A percentile compares a stretch with the other conserved stretches of the same genome.
These are phyloP conservation scores for Phyllostachys edulis DNA, from an alignment of 176 grass and related monocot species.

Conservation along the genomic window DNA sequence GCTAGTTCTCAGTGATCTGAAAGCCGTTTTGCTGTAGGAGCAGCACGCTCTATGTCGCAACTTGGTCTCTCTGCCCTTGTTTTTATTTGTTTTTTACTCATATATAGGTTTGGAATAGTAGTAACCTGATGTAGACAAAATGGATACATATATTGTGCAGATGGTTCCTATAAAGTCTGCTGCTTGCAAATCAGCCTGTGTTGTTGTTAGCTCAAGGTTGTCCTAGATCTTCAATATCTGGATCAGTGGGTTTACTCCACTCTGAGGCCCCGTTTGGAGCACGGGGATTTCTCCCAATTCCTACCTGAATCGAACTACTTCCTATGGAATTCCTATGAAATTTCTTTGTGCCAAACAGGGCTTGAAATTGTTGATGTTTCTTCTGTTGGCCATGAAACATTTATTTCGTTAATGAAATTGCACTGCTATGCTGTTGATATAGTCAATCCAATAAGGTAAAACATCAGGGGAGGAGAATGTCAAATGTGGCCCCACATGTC, in stretches of 20 bases:
- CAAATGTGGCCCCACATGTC: background rate
- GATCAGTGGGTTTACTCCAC: background rate
- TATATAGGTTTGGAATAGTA: constrained; percentile 58
- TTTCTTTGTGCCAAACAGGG: too few relatives aligned
- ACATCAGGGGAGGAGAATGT: background rate
- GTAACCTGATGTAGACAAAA: constrained; percentile 35
- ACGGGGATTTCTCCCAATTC: too few relatives aligned
- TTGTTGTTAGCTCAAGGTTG: constrained; percentile 2
- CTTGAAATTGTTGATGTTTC: background rate
- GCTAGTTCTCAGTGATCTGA: constrained; percentile 25
- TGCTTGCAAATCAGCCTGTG: constrained; percentile 24
- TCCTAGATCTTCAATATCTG: background rate
- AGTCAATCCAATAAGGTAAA: background rate
- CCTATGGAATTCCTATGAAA: too few relatives aligned
- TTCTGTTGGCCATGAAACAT: background rate
- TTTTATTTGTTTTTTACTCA: constrained; percentile 30
- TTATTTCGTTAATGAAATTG: background rate
- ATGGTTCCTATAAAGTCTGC: constrained; percentile 36
- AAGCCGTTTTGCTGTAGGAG: constrained; percentile 34
- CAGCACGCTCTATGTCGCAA: constrained; percentile 26
- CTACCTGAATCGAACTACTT: too few relatives aligned
- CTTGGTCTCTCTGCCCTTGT: constrained; percentile 14
- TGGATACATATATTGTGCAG: constrained; percentile 41
- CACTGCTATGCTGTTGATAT: background rate
- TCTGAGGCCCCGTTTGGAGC: too few relatives aligned